Conservation (phyloP, 1,284 basidiomycete genomes). For the Trametes sp. region DNA sequence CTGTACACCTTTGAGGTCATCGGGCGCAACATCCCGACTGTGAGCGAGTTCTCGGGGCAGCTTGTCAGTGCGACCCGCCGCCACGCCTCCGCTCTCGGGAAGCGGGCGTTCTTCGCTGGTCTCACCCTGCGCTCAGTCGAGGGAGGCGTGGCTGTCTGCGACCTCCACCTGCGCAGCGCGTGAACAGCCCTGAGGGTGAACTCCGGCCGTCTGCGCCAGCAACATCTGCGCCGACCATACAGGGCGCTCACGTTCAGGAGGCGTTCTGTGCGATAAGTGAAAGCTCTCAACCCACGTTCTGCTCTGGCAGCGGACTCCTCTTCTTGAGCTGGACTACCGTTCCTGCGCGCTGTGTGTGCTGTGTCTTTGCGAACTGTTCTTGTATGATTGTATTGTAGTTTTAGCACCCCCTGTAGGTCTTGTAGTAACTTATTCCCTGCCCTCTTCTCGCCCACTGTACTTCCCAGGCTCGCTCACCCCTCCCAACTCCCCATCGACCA, state of each 20-base stretch:
- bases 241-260: not conserved
- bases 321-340: not conserved
- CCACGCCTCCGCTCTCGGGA: conserved; percentile 15
- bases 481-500: not conserved
- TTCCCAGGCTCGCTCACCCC: not conserved
- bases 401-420: conserved; percentile 9
- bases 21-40: conserved; percentile 13
- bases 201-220: conserved; percentile 51
- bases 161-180: conserved; percentile 23
- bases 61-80: conserved; percentile 9
- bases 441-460: not conserved
- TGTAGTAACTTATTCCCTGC: conserved; percentile 22
- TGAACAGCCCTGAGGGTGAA: conserved; percentile 23
- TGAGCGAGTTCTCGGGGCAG: conserved; percentile 25
- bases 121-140: conserved; percentile 21
- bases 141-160: conserved; percentile 22
- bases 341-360: not conserved
- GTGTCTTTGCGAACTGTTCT: not conserved
- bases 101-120: conserved; percentile 20
- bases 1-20: conserved; percentile 13
- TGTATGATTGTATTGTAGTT: not conserved
- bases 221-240: not conserved
- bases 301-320: not conserved
- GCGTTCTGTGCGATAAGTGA: not conserved
- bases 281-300: not conserved